phyloP scores from a whole-genome alignment of 106 monocot genomes.

The Narthecium ossifragum region DNA sequence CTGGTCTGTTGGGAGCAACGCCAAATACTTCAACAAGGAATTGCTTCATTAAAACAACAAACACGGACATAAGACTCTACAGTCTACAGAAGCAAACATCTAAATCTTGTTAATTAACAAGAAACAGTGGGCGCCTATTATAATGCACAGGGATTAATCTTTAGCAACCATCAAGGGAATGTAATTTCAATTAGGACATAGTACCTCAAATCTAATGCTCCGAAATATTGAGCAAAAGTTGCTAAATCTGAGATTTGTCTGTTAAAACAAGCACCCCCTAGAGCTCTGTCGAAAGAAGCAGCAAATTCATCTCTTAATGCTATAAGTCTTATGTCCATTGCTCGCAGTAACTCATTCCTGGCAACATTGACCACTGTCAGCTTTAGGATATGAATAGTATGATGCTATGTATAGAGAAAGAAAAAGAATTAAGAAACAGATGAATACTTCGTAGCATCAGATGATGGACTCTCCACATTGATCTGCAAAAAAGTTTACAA shows the following conservation, averaged over 20 bases:
- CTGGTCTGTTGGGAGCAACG: constrained; percentile 15
- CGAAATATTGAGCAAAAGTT: constrained; percentile 73
- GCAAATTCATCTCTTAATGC: constrained; percentile 63
- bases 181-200: too few relatives aligned
- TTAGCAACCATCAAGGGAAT: too few relatives aligned
- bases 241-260: constrained; percentile 50
- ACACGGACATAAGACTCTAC: too few relatives aligned
- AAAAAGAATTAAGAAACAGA: constrained; percentile 1
- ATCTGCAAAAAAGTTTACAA: constrained; percentile 28
- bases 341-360: constrained; percentile 79
- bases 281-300: constrained; percentile 37
- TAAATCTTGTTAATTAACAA: too few relatives aligned
- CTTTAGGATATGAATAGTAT: too few relatives aligned
- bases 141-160: too few relatives aligned
- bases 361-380: too few relatives aligned
- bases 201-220: constrained; percentile 64
- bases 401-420: too few relatives aligned
- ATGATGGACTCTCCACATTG: constrained; percentile 50
- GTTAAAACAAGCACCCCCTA: constrained; percentile 38
- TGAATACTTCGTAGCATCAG: constrained; percentile 76
- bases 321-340: constrained; percentile 60
- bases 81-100: not conserved
- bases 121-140: too few relatives aligned
- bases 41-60: constrained; percentile 27
- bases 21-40: constrained; percentile 35